These are phyloP conservation scores for Tulasnella sp. DNA, from an alignment of 768 basidiomycete species.

Conservation along the genomic window DNA sequence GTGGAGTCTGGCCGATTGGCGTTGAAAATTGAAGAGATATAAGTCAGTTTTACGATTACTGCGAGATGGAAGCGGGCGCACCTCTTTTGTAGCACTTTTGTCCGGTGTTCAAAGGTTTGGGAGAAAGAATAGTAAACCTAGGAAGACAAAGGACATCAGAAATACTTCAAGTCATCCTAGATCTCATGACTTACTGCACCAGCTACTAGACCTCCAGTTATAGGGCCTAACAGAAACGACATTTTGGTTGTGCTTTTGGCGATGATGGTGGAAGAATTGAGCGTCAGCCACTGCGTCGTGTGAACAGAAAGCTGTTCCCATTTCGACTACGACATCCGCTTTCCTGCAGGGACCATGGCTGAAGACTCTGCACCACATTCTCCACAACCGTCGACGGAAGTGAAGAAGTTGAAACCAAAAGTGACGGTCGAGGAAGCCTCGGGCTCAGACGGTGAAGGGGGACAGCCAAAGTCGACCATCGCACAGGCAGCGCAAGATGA, in stretches of 20 bases:
- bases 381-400: neutral
- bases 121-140: conserved; percentile 13
- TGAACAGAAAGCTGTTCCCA: neutral
- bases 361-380: neutral
- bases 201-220: conserved; percentile 9
- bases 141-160: neutral
- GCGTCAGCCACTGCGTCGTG: neutral
- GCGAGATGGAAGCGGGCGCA: neutral
- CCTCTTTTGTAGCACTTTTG: conserved; percentile 1
- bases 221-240: conserved; percentile 7
- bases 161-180: neutral
- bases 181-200: neutral
- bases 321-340: neutral
- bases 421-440: neutral
- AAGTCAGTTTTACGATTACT: neutral
- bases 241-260: neutral
- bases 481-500: neutral
- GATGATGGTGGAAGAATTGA: neutral
- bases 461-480: neutral
- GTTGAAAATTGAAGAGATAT: neutral
- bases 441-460: neutral
- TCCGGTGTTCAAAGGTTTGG: conserved; percentile 1
- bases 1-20: neutral
- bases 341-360: neutral
- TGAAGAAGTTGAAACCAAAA: conserved; percentile 7